These are phyloP conservation scores for Rhizophagus sp. DNA, from an alignment of 192 early-diverging fungal genomes.

Conservation along the genomic window DNA sequence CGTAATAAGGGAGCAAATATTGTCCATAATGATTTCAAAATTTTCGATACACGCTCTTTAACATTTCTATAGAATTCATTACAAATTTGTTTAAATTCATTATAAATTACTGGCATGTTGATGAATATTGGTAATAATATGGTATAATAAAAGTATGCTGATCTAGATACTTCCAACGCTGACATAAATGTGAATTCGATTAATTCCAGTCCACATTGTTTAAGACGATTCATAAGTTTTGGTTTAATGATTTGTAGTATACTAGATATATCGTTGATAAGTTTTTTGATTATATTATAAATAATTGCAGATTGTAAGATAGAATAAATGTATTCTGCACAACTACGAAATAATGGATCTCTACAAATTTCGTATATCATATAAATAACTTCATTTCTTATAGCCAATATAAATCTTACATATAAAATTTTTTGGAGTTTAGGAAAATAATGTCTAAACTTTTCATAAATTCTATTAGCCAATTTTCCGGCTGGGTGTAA, in stretches of 20 bases:
- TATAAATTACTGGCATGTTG: not conserved
- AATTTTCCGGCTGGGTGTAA: not conserved
- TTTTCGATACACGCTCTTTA: not conserved
- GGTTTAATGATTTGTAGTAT: not conserved
- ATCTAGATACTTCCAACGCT: not conserved
- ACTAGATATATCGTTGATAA: not conserved
- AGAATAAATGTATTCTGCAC: not conserved
- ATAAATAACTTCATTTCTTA: not conserved
- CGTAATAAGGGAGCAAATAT: conserved; percentile 7
- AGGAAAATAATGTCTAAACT: not conserved
- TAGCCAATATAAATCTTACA: not conserved
- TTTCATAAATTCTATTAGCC: not conserved
- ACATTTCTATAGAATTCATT: not conserved
- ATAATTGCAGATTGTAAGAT: not conserved
- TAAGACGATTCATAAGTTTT: not conserved
- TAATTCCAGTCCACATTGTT: not conserved
- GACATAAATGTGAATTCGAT: not conserved
- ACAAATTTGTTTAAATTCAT: not conserved
- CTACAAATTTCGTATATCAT: not conserved
- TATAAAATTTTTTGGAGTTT: not conserved
- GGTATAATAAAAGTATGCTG: not conserved
- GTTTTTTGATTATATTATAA: not conserved
- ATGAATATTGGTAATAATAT: not conserved
- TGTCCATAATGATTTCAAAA: not conserved
- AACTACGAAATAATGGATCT: not conserved